A percentile compares a stretch with the other conserved stretches of the same genome.
These are phyloP conservation scores for Microglena sp. DNA, from an alignment of 139 green algal genomes.

Conservation along the genomic window DNA sequence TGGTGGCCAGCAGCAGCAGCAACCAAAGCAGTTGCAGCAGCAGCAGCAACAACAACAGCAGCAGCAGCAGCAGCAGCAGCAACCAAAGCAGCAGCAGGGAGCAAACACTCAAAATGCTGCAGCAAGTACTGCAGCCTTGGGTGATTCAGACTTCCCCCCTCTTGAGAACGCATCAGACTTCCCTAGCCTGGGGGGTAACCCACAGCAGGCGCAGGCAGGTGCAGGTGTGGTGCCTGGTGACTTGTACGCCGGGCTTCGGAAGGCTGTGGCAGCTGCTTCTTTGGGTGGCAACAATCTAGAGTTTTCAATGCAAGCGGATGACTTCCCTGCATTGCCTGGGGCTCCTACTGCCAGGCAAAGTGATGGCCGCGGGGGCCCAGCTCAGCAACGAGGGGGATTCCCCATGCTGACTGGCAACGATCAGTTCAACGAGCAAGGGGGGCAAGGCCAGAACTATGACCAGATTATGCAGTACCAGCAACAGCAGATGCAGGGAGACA, in stretches of 20 bases:
- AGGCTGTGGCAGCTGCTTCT: background rate
- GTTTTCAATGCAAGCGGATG: slow-evolving; percentile 29
- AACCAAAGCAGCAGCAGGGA: no score
- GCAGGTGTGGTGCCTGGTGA: background rate
- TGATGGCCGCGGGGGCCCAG: background rate
- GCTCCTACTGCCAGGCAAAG: slow-evolving; percentile 1
- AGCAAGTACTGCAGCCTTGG: no score
- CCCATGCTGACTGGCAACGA: no score
- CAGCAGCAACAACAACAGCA: no score
- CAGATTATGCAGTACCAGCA: slow-evolving; percentile 13
- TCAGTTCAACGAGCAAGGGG: no score
- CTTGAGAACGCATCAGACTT: slow-evolving; percentile 7
- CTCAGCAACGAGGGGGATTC: no score
- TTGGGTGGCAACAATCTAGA: background rate
- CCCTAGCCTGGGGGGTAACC: slow-evolving; percentile 1
- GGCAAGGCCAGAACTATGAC: slow-evolving; percentile 18
- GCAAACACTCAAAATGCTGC: no score
- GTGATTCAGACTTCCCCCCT: no score
- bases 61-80: no score
- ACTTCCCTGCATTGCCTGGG: slow-evolving; percentile 29
- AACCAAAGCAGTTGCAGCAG: no score
- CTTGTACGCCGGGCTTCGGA: background rate
- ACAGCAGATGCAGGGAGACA: slow-evolving; percentile 18
- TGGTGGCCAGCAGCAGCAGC: no score
- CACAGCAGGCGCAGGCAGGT: background rate